Percentiles rank a stretch among this genome's conserved stretches.
Evolutionary conservation across 352 stramenopile genomes (phyloP).

Genomic region (Phytophthora citrophthora): DNA sequence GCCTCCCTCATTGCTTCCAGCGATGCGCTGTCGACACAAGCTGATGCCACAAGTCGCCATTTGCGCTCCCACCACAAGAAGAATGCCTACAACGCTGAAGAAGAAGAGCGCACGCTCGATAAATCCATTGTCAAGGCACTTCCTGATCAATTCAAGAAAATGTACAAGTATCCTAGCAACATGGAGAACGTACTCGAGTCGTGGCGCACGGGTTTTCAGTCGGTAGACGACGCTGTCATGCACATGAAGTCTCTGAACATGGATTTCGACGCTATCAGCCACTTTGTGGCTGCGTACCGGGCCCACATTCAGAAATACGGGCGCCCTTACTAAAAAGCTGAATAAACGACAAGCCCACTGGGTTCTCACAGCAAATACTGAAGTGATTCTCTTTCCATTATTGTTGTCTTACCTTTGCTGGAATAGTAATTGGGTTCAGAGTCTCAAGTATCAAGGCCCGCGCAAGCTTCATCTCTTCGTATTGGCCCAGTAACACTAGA

Average conservation of each 20-base stretch:
- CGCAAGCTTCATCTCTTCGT: slow-evolving; percentile 7
- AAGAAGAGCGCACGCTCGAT: slow-evolving; percentile 2
- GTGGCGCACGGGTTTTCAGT: background rate
- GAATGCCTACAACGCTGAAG: background rate
- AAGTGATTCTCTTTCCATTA: too few species aligned
- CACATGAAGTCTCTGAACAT: background rate
- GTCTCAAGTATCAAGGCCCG: slow-evolving; percentile 7
- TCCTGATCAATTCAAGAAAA: background rate
- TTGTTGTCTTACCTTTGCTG: too few species aligned
- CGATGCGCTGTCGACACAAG: slow-evolving; percentile 1
- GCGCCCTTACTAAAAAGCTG: too few species aligned
- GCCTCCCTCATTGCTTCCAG: background rate
- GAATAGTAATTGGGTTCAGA: background rate
- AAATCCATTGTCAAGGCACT: background rate
- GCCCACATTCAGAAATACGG: background rate
- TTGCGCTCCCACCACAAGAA: background rate
- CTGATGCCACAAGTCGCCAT: background rate
- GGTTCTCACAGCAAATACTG: too few species aligned
- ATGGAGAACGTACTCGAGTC: background rate
- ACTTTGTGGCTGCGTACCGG: background rate
- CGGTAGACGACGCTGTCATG: background rate
- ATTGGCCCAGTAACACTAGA: slow-evolving; percentile 8
- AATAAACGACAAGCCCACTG: too few species aligned
- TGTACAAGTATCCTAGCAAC: background rate
- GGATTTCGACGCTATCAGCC: background rate